Evolutionary conservation across 306 rosid genomes (phyloP).

Genomic region (Sesbania bispinosa): DNA sequence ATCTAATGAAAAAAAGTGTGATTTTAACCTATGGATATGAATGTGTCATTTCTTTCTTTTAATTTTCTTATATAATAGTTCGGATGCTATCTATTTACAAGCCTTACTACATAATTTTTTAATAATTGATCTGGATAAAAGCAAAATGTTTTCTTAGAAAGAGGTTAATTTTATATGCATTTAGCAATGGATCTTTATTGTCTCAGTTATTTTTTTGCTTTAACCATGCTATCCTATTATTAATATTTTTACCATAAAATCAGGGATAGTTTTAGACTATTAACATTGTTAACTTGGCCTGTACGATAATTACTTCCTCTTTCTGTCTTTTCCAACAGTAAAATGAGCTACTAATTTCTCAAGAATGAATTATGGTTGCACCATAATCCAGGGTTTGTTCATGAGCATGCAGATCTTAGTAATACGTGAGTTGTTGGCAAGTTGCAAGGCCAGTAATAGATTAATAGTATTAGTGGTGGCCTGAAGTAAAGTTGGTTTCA

Average conservation of each 20-base stretch:
- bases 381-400: not conserved
- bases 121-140: not conserved
- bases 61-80: not conserved
- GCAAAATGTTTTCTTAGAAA: not conserved
- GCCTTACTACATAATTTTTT: not conserved
- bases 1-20: not conserved
- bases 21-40: not conserved
- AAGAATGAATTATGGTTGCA: slow-evolving; percentile 2
- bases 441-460: not conserved
- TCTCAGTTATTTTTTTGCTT: not conserved
- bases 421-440: not conserved
- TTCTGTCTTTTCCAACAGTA: not conserved
- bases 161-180: not conserved
- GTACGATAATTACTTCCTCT: not conserved
- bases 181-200: not conserved
- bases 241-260: not conserved
- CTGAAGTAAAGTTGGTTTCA: not conserved
- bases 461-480: not conserved
- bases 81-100: not conserved
- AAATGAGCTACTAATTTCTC: not conserved
- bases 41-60: not conserved
- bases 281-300: not conserved
- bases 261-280: not conserved
- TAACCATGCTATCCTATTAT: not conserved
- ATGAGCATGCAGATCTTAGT: not conserved